Conservation (phyloP, 192 early-diverging fungal genomes). For the Cladochytrium replicatum region DNA sequence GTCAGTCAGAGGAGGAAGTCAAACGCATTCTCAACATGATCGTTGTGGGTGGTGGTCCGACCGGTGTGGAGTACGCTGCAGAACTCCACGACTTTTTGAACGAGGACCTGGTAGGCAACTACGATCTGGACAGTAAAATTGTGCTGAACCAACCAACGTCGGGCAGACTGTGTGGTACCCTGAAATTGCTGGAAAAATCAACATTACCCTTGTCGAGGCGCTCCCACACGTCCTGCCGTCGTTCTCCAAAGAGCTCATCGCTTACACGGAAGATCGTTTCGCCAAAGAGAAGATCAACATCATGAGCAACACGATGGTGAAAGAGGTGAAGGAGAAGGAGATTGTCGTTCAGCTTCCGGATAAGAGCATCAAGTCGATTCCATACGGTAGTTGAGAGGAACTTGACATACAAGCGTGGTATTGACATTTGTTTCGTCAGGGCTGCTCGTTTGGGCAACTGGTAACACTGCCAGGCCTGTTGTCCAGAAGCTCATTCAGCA, state of each 20-base stretch:
- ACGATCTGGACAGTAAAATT: too few species aligned
- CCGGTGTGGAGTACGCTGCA: slow-evolving; percentile 63
- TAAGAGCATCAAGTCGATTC: slow-evolving; percentile 50
- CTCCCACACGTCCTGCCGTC: slow-evolving; percentile 65
- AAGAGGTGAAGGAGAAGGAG: slow-evolving; percentile 63
- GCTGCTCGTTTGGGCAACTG: slow-evolving; percentile 79
- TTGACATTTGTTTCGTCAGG: slow-evolving; percentile 8
- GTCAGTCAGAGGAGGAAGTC: slow-evolving; percentile 60
- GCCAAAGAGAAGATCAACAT: slow-evolving; percentile 65
- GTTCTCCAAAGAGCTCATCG: slow-evolving; percentile 68
- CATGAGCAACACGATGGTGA: slow-evolving; percentile 68
- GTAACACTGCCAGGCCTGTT: slow-evolving; percentile 62
- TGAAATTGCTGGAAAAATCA: slow-evolving; percentile 62
- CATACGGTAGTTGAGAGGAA: slow-evolving; percentile 63
- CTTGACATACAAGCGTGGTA: too few species aligned
- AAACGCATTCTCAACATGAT: slow-evolving; percentile 69
- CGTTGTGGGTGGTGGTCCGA: slow-evolving; percentile 52
- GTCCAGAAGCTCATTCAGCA: slow-evolving; percentile 55
- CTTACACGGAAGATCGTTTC: slow-evolving; percentile 71
- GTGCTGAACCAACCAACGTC: too few species aligned
- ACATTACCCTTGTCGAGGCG: slow-evolving; percentile 71
- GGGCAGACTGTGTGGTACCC: slow-evolving; percentile 58
- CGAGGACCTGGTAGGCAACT: slow-evolving; percentile 58
- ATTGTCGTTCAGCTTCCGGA: slow-evolving; percentile 57
- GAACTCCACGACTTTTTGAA: slow-evolving; percentile 74